These are phyloP conservation scores for Tieghemiomyces parasiticus DNA, from an alignment of 192 early-diverging fungal genomes.

Conservation along the genomic window DNA sequence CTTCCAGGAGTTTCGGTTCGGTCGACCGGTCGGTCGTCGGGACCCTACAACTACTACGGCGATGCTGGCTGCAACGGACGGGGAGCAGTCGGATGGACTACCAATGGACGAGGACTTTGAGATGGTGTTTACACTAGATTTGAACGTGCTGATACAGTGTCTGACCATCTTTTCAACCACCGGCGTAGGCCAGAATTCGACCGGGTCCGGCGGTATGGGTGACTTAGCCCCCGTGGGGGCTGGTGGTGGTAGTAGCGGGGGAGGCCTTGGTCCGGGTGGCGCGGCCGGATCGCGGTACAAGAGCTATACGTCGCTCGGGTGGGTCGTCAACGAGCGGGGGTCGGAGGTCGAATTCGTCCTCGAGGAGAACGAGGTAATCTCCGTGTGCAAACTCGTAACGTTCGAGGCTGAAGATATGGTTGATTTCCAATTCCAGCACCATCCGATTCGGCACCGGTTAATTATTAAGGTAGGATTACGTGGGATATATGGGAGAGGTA, in stretches of 20 bases:
- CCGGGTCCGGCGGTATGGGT: no score
- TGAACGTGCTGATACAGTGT: constrained; percentile 16
- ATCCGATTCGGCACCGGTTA: constrained; percentile 25
- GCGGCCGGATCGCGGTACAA: no score
- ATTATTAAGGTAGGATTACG: no score
- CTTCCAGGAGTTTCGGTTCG: constrained; percentile 4
- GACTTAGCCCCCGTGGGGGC: no score
- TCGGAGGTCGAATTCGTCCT: constrained; percentile 29
- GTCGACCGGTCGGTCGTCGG: background rate
- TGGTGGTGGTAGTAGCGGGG: no score
- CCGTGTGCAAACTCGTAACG: constrained; percentile 31
- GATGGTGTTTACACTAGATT: constrained; percentile 11
- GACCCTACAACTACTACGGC: no score
- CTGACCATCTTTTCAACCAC: constrained; percentile 16
- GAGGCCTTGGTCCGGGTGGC: no score
- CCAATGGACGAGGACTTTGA: background rate
- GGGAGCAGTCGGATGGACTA: no score
- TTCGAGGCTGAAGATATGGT: constrained; percentile 24
- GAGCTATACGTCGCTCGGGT: background rate
- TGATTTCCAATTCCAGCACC: constrained; percentile 24
- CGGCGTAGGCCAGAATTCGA: no score
- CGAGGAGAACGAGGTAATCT: constrained; percentile 36
- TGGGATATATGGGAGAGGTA: no score
- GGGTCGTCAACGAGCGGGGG: constrained; percentile 19
- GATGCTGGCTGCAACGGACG: no score